phyloP scores from a whole-genome alignment of 441 rosid species.

The Francoa sonchifolia region DNA sequence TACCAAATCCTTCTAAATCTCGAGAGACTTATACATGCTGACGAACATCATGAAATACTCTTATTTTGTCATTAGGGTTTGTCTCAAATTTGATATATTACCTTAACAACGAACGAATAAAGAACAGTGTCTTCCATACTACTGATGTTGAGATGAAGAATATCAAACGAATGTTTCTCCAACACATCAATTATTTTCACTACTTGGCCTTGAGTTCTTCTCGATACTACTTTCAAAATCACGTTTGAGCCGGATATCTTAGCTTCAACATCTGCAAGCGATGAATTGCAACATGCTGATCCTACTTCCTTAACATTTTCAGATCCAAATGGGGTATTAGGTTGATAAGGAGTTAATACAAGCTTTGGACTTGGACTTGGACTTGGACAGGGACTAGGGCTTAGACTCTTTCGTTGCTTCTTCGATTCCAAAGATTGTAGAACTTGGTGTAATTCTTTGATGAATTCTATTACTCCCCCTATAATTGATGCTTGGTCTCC shows the following conservation, averaged over 20 bases:
- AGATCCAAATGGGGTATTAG: slow-evolving; percentile 13
- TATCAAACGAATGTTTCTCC: slow-evolving; percentile 64
- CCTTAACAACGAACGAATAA: slow-evolving; percentile 78
- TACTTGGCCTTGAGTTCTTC: slow-evolving; percentile 46
- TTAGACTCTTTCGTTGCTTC: slow-evolving; percentile 60
- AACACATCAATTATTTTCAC: slow-evolving; percentile 53
- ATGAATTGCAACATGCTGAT: slow-evolving; percentile 59
- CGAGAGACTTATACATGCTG: too few species aligned
- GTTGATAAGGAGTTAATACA: too few species aligned
- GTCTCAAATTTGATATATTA: slow-evolving; percentile 11
- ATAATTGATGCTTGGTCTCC: slow-evolving; percentile 93
- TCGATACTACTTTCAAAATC: slow-evolving; percentile 43
- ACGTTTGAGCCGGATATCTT: slow-evolving; percentile 80
- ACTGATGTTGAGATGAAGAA: slow-evolving; percentile 75
- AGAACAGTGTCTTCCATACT: slow-evolving; percentile 87
- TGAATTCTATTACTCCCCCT: slow-evolving; percentile 79
- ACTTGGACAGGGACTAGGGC: slow-evolving; percentile 54
- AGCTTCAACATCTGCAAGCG: slow-evolving; percentile 83
- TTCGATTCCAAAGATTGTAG: slow-evolving; percentile 69
- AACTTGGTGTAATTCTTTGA: slow-evolving; percentile 78
- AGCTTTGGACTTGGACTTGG: too few species aligned
- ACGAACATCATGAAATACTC: not conserved
- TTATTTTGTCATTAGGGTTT: not conserved
- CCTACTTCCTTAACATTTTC: slow-evolving; percentile 37
- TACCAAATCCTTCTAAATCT: too few species aligned